Conservation (phyloP, 2,329 filamentous ascomycete species). For the Aspergillus viridinutans region DNA sequence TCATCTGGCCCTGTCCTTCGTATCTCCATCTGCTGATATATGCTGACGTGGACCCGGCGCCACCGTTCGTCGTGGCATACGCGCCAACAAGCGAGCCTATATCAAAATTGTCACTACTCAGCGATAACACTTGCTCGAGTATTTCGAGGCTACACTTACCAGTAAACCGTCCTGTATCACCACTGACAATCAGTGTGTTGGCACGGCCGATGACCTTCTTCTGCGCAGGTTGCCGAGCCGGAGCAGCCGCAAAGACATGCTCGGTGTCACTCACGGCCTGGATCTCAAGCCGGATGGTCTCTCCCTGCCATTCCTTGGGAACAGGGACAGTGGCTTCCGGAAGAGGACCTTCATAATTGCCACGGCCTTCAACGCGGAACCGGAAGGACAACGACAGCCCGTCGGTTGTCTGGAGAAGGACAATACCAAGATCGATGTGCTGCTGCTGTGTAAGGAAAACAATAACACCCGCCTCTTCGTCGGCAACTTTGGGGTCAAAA, state of each 20-base stretch:
- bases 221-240: not conserved
- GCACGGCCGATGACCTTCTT: not conserved
- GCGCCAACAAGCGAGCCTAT: conserved; percentile 1
- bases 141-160: not conserved
- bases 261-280: conserved; percentile 1
- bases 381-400: conserved; percentile 1
- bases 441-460: conserved; percentile 17
- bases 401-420: conserved; percentile 1
- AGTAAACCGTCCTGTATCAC: conserved; percentile 4
- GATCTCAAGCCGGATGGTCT: not conserved
- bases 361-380: not conserved
- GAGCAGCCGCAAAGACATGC: conserved; percentile 1
- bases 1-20: conserved; percentile 1
- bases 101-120: not conserved
- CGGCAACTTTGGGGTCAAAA: not conserved
- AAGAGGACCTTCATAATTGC: not conserved
- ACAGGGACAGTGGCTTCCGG: not conserved
- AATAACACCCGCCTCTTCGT: conserved; percentile 14
- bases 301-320: conserved; percentile 6
- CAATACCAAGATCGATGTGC: conserved; percentile 17
- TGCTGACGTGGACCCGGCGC: not conserved
- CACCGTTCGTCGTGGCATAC: conserved; percentile 2
- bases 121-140: not conserved
- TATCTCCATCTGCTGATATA: conserved; percentile 6
- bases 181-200: conserved; percentile 1